These are phyloP conservation scores for Saccharomycopsis lassenensis DNA, from an alignment of 805 yeast species.

Conservation along the genomic window DNA sequence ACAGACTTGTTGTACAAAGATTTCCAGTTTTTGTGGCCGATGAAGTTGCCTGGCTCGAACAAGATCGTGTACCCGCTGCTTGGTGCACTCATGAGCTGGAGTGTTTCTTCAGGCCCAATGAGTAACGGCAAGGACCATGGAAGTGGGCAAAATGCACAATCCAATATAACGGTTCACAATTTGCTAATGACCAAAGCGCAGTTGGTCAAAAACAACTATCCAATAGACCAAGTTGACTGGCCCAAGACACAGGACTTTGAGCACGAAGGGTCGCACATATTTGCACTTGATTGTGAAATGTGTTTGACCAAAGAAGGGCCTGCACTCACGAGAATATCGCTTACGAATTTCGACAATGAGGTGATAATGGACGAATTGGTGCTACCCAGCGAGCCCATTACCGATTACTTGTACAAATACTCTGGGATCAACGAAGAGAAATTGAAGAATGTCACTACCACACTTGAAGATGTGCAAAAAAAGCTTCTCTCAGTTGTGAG, in stretches of 20 bases:
- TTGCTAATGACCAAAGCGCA: constrained; percentile 41
- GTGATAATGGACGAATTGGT: constrained; percentile 65
- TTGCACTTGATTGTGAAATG: constrained; percentile 93
- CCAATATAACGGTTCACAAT: constrained; percentile 35
- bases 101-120: no score
- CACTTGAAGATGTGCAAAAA: constrained; percentile 56
- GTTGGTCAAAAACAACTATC: constrained; percentile 41
- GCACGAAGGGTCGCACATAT: constrained; percentile 52
- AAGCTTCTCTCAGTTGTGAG: constrained; percentile 37
- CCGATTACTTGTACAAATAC: constrained; percentile 70
- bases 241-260: constrained; percentile 41
- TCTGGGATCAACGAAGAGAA: constrained; percentile 79
- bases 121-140: constrained; percentile 44
- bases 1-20: no score
- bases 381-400: constrained; percentile 62
- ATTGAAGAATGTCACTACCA: constrained; percentile 50
- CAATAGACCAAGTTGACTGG: constrained; percentile 36
- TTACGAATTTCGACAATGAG: constrained; percentile 52
- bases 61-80: constrained; percentile 43
- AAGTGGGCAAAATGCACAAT: constrained; percentile 18
- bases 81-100: constrained; percentile 42
- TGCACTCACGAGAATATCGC: constrained; percentile 67
- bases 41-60: constrained; percentile 57
- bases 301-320: constrained; percentile 52
- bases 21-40: constrained; percentile 37